phyloP scores from a whole-genome alignment of 495 filamentous ascomycete genomes.

The Lineolata rhizophorae region DNA sequence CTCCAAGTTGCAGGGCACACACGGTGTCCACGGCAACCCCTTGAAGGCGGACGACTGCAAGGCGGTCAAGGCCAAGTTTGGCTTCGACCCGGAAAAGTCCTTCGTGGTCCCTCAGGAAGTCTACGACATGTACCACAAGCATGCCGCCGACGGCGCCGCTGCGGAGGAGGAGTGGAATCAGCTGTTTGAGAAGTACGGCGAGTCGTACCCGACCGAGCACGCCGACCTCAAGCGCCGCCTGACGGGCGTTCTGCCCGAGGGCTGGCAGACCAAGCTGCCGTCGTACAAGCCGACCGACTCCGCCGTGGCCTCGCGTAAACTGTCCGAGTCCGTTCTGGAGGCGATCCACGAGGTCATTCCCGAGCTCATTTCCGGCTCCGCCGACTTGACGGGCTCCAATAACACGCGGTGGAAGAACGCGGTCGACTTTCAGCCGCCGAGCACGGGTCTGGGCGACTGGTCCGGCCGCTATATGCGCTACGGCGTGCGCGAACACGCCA shows the following conservation, averaged over 20 bases:
- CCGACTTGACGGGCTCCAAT: conserved; percentile 95
- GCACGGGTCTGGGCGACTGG: conserved; percentile 66
- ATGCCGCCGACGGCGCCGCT: conserved; percentile 63
- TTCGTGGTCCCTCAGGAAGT: conserved; percentile 92
- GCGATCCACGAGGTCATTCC: conserved; percentile 68
- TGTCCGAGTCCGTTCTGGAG: conserved; percentile 82
- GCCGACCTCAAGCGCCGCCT: conserved; percentile 60
- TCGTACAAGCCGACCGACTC: conserved; percentile 74
- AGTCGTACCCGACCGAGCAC: conserved; percentile 52
- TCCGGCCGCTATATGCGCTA: conserved; percentile 61
- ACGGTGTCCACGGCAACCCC: conserved; percentile 85
- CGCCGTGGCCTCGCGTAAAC: conserved; percentile 77
- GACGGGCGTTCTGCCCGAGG: conserved; percentile 68
- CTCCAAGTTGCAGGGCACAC: conserved; percentile 79
- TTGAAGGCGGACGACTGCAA: conserved; percentile 85
- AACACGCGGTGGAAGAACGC: conserved; percentile 96
- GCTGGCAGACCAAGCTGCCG: conserved; percentile 90
- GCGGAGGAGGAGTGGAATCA: conserved; percentile 90
- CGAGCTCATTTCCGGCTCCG: conserved; percentile 87
- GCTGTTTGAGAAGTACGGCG: conserved; percentile 67
- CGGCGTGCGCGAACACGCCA: conserved; percentile 22
- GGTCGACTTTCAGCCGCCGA: conserved; percentile 89
- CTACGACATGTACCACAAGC: conserved; percentile 74
- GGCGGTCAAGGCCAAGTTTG: conserved; percentile 79
- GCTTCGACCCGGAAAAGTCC: conserved; percentile 82